Evolutionary conservation across 805 yeast species (phyloP).

Genomic region (Priceomyces fermenticarens): DNA sequence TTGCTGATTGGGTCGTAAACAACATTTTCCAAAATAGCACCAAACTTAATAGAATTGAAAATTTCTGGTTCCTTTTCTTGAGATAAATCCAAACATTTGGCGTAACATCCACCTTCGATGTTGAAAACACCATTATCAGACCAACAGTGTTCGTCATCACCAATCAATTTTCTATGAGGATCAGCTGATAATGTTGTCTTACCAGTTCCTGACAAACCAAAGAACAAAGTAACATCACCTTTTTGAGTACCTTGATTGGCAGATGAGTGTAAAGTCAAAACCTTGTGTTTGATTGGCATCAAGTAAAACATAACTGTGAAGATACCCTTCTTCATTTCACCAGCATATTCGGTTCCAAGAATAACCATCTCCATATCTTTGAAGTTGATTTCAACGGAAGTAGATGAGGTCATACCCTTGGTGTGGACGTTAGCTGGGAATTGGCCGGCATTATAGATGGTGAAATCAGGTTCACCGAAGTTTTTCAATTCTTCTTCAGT

Average conservation of each 20-base stretch:
- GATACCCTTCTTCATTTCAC: slow-evolving; percentile 99
- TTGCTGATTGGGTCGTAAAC: slow-evolving; percentile 77
- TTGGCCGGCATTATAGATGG: slow-evolving; percentile 97
- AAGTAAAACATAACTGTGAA: slow-evolving; percentile 98
- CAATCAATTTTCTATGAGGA: slow-evolving; percentile 88
- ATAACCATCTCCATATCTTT: slow-evolving; percentile 98
- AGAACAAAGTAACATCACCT: slow-evolving; percentile 90
- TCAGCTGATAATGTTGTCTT: slow-evolving; percentile 97
- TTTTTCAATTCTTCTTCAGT: slow-evolving; percentile 80
- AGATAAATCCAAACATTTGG: slow-evolving; percentile 88
- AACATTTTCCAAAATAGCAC: slow-evolving; percentile 92
- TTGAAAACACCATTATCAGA: slow-evolving; percentile 97
- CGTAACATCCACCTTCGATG: slow-evolving; percentile 99
- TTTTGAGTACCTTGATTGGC: slow-evolving; percentile 82
- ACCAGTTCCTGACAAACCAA: slow-evolving; percentile 97
- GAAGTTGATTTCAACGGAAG: slow-evolving; percentile 95
- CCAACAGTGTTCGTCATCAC: slow-evolving; percentile 99
- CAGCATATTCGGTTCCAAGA: slow-evolving; percentile 98
- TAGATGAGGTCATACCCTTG: slow-evolving; percentile 94
- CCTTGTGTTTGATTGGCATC: slow-evolving; percentile 92
- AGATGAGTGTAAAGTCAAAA: slow-evolving; percentile 91
- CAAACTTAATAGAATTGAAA: slow-evolving; percentile 90
- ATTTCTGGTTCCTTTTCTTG: slow-evolving; percentile 97
- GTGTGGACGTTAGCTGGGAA: slow-evolving; percentile 98
- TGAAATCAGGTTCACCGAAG: slow-evolving; percentile 97